phyloP scores from a whole-genome alignment of 108 stramenopile species.

The Skeletonema costatum region DNA sequence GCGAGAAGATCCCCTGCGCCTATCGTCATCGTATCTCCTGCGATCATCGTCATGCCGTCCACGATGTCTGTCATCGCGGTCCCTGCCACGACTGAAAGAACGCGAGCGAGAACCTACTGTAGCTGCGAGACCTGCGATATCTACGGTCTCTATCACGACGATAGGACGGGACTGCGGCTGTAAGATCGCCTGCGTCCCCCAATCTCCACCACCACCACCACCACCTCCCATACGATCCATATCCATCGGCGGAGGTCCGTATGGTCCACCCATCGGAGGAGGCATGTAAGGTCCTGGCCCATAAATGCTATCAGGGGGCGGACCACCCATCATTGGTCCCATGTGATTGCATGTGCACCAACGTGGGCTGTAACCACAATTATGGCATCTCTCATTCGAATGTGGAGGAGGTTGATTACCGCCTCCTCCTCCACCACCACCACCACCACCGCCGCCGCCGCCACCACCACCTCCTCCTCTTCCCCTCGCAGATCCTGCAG shows the following conservation, averaged over 20 bases:
- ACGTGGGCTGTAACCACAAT: constrained; percentile 85
- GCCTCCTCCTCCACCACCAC: background rate
- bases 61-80: constrained; percentile 41
- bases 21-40: constrained; percentile 22
- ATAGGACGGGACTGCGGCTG: constrained; percentile 69
- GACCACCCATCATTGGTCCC: constrained; percentile 35
- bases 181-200: constrained; percentile 49
- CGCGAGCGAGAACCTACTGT: constrained; percentile 46
- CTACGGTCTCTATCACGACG: constrained; percentile 50
- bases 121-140: constrained; percentile 48
- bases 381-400: constrained; percentile 64
- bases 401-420: constrained; percentile 21
- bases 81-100: constrained; percentile 34
- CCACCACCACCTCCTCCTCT: constrained; percentile 2
- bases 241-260: constrained; percentile 33
- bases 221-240: constrained; percentile 40
- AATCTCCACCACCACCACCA: constrained; percentile 49
- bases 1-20: constrained; percentile 29
- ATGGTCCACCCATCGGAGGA: constrained; percentile 24
- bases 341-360: constrained; percentile 76
- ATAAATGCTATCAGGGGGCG: constrained; percentile 31
- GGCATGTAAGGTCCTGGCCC: constrained; percentile 40
- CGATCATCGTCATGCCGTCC: constrained; percentile 29
- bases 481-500: constrained; percentile 67
- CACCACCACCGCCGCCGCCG: background rate